These are phyloP conservation scores for Acanthamoeba sp. DNA, from an alignment of 208 protist species.

Conservation along the genomic window DNA sequence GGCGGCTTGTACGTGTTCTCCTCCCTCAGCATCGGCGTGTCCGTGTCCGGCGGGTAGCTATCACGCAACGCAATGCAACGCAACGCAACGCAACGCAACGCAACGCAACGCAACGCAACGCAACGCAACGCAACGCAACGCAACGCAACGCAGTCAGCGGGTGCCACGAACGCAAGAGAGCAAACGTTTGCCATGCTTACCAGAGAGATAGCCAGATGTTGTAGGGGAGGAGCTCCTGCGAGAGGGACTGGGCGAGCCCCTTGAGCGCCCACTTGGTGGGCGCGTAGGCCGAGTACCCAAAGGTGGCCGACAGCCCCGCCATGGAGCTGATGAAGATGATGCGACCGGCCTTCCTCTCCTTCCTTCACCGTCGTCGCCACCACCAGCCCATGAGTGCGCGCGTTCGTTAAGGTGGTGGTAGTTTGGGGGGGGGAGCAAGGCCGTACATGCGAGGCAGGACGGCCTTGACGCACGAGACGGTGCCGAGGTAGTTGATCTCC, in stretches of 20 bases:
- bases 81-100: neutral
- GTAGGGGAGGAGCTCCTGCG: conserved; percentile 76
- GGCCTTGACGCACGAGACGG: conserved; percentile 80
- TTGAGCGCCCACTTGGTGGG: conserved; percentile 75
- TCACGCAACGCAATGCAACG: neutral
- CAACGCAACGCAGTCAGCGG: neutral
- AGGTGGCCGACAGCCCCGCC: conserved; percentile 62
- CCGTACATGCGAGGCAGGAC: conserved; percentile 78
- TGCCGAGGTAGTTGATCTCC: conserved; percentile 83
- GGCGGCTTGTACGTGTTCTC: conserved; percentile 81
- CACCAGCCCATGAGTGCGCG: no score
- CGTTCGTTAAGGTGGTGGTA: no score
- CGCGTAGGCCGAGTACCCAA: conserved; percentile 80
- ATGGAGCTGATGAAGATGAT: conserved; percentile 78
- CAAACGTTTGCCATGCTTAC: no score
- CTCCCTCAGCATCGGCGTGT: conserved; percentile 77
- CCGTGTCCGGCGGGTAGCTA: conserved; percentile 82
- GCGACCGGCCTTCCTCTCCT: conserved; percentile 54
- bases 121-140: neutral
- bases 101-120: neutral
- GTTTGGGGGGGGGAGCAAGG: no score
- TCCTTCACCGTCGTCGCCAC: neutral
- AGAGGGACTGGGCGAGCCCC: conserved; percentile 38
- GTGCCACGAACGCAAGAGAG: no score
- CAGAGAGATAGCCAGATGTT: conserved; percentile 64